Evolutionary conservation across 2,329 filamentous ascomycete genomes (phyloP).

Genomic region (Phaeophleospora eucalypticola): DNA sequence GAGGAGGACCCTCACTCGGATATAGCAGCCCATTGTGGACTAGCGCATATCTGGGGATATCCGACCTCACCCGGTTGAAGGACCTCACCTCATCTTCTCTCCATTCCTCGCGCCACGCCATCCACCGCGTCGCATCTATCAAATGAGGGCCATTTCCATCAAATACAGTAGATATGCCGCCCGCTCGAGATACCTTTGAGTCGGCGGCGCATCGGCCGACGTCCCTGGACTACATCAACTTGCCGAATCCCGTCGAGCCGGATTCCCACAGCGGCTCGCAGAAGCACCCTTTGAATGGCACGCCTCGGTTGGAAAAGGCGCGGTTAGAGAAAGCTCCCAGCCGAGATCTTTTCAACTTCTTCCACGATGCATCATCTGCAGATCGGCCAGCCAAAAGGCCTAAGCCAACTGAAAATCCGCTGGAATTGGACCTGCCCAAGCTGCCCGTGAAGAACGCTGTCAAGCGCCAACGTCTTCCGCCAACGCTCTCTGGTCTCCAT

Average conservation of each 20-base stretch:
- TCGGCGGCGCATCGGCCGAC: conserved; percentile 25
- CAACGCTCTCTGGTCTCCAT: conserved; percentile 56
- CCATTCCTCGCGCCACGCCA: too few species aligned
- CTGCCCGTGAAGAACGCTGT: conserved; percentile 29
- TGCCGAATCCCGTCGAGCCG: conserved; percentile 36
- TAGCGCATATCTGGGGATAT: neutral
- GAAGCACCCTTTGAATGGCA: conserved; percentile 32
- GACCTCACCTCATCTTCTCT: too few species aligned
- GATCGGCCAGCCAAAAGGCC: conserved; percentile 29
- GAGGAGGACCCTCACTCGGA: neutral
- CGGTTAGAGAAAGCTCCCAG: conserved; percentile 26
- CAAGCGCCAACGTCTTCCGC: conserved; percentile 42
- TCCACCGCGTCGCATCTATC: too few species aligned
- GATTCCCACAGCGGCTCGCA: conserved; percentile 29
- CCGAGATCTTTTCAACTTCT: conserved; percentile 25
- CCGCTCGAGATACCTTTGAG: neutral
- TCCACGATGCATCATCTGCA: conserved; percentile 29
- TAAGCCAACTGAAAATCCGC: conserved; percentile 17
- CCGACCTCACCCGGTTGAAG: too few species aligned
- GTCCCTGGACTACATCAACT: conserved; percentile 33
- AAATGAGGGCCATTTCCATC: neutral
- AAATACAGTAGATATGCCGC: neutral
- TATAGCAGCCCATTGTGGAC: neutral
- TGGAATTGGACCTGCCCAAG: conserved; percentile 33
- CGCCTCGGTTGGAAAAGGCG: conserved; percentile 21